Base-by-base conservation (phyloP, 164 flowering plant genomes). In the Stephania japonica region DNA sequence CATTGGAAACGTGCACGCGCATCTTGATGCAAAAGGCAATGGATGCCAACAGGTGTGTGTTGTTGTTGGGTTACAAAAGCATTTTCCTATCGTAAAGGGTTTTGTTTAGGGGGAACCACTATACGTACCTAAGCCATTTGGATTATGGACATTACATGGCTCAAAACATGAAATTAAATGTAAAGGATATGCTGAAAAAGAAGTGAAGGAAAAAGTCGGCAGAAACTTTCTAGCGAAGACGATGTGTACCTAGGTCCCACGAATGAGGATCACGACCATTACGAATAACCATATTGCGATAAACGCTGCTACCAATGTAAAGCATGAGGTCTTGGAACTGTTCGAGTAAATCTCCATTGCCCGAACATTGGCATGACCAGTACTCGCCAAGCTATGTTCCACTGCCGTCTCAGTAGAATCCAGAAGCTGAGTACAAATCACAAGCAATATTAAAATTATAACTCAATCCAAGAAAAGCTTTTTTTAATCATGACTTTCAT, bases 351-450 rank as follows among this genome's bases (percentile, higher is more conserved):
- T 73, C 42, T 78, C 81, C 84, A 81, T 73, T 9, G 99, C 90
- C 59, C 94, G 83, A 6, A 75, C 67, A 81, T 86, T 91, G 44
- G 87, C 94, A 74, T 76, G 91, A 38, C 90, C 91, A 5, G 99
- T 91, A 83, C 90, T 86, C 68, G 97, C 97, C 81, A 95, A 79
- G 86, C 99, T 95, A 56, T 90, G 89, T 84, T 95, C 99, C 63
- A 95, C 88, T 26, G 98, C 97, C 76, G 84, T 85, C 85, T 93
- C 99, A 8, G 99, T 91, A 18, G 98, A 95, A 81, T 95, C 98
- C 44, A 95, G 93, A 75, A 95, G 78, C 99, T 94, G 93, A 73
- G 70, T 41, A 63, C 71, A 74, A 18, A 59, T n/a, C 64, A 59
- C 2, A 72, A 38, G 56, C 64, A 67, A 25, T 27, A 65, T 49